These are phyloP conservation scores for Geotrichum citri-aurantii DNA, from an alignment of 1,139 yeast genomes.

Conservation along the genomic window DNA sequence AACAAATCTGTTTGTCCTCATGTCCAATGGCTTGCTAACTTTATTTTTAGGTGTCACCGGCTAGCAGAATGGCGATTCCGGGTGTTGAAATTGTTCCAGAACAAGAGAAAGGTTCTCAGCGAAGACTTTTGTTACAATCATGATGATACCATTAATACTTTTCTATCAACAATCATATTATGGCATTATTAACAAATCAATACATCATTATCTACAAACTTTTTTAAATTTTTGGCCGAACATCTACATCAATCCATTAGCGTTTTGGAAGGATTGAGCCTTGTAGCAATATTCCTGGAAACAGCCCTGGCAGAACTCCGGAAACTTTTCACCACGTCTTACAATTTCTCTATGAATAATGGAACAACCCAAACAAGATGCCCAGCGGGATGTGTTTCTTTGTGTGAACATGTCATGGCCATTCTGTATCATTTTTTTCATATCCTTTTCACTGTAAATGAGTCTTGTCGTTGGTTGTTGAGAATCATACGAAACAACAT, in stretches of 20 bases:
- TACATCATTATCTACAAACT: neutral
- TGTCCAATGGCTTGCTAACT: too few relatives aligned
- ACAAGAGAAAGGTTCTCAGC: constrained; percentile 2
- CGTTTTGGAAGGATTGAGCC: neutral
- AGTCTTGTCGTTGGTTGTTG: constrained; percentile 45
- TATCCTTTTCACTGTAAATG: constrained; percentile 42
- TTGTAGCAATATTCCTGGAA: constrained; percentile 53
- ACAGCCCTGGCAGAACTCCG: constrained; percentile 62
- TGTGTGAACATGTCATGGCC: constrained; percentile 49
- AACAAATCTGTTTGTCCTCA: too few relatives aligned
- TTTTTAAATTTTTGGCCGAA: neutral
- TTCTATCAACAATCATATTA: neutral
- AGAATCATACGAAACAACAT: constrained; percentile 43
- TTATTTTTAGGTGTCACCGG: constrained; percentile 17
- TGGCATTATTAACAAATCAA: neutral
- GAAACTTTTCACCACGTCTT: constrained; percentile 51
- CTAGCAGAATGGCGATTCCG: constrained; percentile 15
- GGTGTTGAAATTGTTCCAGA: constrained; percentile 17
- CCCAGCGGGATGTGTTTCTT: constrained; percentile 49
- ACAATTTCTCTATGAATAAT: constrained; percentile 69
- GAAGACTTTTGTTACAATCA: constrained; percentile 18
- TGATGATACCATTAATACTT: neutral
- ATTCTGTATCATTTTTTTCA: constrained; percentile 44
- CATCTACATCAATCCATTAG: neutral
- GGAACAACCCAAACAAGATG: constrained; percentile 77